phyloP scores from a whole-genome alignment of 2,329 filamentous ascomycete species.

The Davidsoniella neocaledoniae region DNA sequence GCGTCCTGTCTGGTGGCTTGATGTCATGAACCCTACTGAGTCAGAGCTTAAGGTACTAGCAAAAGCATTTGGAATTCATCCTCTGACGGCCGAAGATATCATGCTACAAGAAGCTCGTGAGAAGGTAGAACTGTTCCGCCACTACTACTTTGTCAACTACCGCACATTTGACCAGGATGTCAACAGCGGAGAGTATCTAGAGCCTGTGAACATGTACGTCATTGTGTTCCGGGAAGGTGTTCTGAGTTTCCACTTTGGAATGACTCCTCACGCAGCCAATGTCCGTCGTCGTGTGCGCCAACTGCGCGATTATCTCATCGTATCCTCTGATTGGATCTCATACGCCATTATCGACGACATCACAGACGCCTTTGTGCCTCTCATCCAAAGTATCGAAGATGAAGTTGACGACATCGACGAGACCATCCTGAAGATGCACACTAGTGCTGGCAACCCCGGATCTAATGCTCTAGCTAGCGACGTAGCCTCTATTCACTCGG shows the following conservation, averaged over 20 bases:
- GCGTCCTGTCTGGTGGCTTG: constrained; percentile 90
- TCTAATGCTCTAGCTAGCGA: constrained; percentile 17
- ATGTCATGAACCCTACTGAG: constrained; percentile 79
- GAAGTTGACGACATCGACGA: constrained; percentile 97
- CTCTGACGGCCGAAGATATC: constrained; percentile 88
- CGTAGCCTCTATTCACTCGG: constrained; percentile 22
- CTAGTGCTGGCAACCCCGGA: constrained; percentile 17
- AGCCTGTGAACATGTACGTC: constrained; percentile 94
- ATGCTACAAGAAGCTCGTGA: constrained; percentile 94
- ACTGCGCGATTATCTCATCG: constrained; percentile 78
- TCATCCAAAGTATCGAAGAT: constrained; percentile 85
- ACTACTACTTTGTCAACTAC: constrained; percentile 99
- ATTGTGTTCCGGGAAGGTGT: constrained; percentile 93
- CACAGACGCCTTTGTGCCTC: constrained; percentile 83
- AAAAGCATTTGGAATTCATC: constrained; percentile 90
- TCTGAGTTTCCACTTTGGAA: constrained; percentile 91
- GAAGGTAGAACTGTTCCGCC: constrained; percentile 91
- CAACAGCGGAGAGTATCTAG: constrained; percentile 74
- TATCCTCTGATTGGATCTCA: constrained; percentile 94
- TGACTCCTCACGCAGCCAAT: constrained; percentile 89
- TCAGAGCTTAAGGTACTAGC: constrained; percentile 88
- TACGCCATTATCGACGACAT: constrained; percentile 98
- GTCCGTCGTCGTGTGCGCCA: constrained; percentile 87
- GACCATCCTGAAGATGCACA: constrained; percentile 68
- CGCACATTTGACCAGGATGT: constrained; percentile 92